A percentile compares a stretch with the other conserved stretches of the same genome.
phyloP scores from a whole-genome alignment of 495 filamentous ascomycete species.

The Pseudomonodictys pantanalensis region DNA sequence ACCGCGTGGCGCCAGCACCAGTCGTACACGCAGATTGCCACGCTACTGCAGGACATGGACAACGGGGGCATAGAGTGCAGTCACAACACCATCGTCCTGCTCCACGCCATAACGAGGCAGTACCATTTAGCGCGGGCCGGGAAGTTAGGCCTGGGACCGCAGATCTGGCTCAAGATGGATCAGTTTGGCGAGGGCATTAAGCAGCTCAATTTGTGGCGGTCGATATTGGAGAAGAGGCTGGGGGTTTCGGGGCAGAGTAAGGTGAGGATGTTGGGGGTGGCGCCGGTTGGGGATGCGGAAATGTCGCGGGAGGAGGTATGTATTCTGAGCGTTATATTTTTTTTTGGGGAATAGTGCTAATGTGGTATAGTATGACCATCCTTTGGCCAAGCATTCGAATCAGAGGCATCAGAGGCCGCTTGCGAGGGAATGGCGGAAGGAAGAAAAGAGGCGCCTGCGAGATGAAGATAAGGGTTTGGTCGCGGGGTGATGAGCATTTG shows the following conservation, averaged over 20 bases:
- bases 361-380: too few relatives aligned
- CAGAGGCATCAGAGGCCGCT: too few relatives aligned
- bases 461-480: too few relatives aligned
- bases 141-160: slow-evolving; percentile 10
- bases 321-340: too few relatives aligned
- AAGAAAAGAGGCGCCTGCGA: too few relatives aligned
- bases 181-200: slow-evolving; percentile 10
- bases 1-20: slow-evolving; percentile 62
- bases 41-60: slow-evolving; percentile 75
- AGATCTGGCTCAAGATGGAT: slow-evolving; percentile 25
- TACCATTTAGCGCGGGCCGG: slow-evolving; percentile 3
- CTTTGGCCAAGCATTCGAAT: too few relatives aligned
- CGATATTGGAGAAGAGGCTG: slow-evolving; percentile 23
- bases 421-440: too few relatives aligned
- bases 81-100: slow-evolving; percentile 51
- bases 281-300: too few relatives aligned
- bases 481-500: too few relatives aligned
- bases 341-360: too few relatives aligned
- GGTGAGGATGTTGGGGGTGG: neutral
- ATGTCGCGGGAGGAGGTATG: too few relatives aligned
- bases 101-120: slow-evolving; percentile 39
- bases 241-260: neutral
- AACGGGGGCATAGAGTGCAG: slow-evolving; percentile 63
- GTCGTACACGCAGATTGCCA: slow-evolving; percentile 58
- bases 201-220: slow-evolving; percentile 25